Percentiles rank a stretch among this genome's conserved stretches.
phyloP scores from a whole-genome alignment of 108 stramenopile species.

The Mayamaea pseudoterrestris region DNA sequence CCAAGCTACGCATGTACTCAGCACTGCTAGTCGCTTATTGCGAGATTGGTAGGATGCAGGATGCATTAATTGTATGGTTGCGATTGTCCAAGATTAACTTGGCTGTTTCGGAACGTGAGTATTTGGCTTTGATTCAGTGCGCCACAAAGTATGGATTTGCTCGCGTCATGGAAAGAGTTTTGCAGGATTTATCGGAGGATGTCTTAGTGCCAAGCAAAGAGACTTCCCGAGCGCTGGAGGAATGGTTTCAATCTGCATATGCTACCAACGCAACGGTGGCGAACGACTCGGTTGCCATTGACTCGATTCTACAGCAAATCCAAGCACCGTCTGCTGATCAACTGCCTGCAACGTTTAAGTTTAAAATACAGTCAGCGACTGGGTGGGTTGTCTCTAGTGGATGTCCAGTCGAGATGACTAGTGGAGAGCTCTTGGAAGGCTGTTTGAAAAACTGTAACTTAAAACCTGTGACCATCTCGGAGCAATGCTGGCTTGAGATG shows the following conservation, averaged over 20 bases:
- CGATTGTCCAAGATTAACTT: conserved; percentile 19
- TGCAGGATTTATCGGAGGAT: conserved; percentile 66
- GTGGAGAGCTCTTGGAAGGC: conserved; percentile 37
- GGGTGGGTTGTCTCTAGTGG: too few species aligned
- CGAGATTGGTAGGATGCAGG: conserved; percentile 14
- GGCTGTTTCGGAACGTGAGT: conserved; percentile 55
- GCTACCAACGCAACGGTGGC: conserved; percentile 3
- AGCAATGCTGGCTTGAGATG: conserved; percentile 49
- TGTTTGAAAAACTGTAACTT: conserved; percentile 30
- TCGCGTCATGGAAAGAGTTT: conserved; percentile 39
- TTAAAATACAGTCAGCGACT: too few species aligned
- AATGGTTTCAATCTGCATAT: conserved; percentile 52
- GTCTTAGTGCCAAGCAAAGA: conserved; percentile 57
- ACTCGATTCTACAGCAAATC: too few species aligned
- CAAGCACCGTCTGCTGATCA: too few species aligned
- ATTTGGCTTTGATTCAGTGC: conserved; percentile 37
- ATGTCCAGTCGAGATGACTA: too few species aligned
- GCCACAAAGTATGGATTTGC: conserved; percentile 31
- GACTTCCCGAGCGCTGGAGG: conserved; percentile 34
- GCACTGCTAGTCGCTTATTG: conserved; percentile 53
- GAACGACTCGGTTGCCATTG: not conserved
- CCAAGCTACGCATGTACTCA: conserved; percentile 66
- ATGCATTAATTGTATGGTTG: conserved; percentile 47
- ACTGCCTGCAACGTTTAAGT: too few species aligned
- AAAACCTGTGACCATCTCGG: conserved; percentile 42